Evolutionary conservation across 257 asterid species (phyloP), one percentile per base, ranked within the genome.

Genomic region (Salvia splendens): DNA sequence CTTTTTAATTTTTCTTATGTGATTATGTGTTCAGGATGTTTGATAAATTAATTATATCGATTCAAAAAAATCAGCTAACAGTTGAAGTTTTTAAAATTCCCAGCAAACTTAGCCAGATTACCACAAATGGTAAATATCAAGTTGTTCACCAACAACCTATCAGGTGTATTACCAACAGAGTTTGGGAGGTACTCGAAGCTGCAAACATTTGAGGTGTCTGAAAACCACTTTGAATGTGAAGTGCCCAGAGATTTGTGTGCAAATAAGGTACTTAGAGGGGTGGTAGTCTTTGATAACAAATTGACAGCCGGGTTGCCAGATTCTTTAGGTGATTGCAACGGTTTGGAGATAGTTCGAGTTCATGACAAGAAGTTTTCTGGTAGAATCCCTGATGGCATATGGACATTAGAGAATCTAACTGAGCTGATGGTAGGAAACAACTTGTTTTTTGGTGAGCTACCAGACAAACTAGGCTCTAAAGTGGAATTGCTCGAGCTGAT

Each of bases 141-240:
- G 52, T 6, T 90, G 58, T 88, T 24, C 54, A 73, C 40, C 61
- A 93, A 93, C 50, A 77, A 78, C 36, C 70, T 93, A 12, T 79
- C 97, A 0, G 99, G 99, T 6, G 84, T 72, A 75, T 49, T 93
- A 72, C 96, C 99, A 0, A 84, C 86, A 0, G 96, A 86, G 15
- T 73, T 93, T n/a, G 99, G 99, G 16, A 77, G 64, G 47, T 63
- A 79, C 75, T 93, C 97, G 1, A 73, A 2, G 69, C 86, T 93
- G 24, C 0, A 10, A 41, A 45, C 1, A 0, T 83, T 93, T 32
- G 68, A 90, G 73, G 89, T 93, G 36, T 64, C 84, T 0, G 5
- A 70, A 5, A 93, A 90, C 83, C 79, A 69, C 17, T 83, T 93
- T 41, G 61, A 33, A 0, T 97, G 99, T 1, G 61, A 49, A 6